These are phyloP conservation scores for Flagelloscypha sp. DNA, from an alignment of 768 basidiomycete species.

Conservation along the genomic window DNA sequence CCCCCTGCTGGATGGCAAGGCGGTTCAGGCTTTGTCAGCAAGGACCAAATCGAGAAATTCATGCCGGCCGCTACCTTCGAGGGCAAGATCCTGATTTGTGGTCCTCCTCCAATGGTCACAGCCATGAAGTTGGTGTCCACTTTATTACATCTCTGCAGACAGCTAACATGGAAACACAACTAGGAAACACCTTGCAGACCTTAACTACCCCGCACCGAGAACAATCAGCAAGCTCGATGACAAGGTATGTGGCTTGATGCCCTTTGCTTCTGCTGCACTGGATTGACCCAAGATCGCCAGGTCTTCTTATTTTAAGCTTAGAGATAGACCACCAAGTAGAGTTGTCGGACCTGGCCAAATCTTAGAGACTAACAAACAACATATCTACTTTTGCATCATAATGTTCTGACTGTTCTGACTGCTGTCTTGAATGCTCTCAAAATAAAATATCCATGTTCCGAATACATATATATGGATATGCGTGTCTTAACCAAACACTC, in stretches of 20 bases:
- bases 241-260: no score
- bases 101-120: slow-evolving; percentile 49
- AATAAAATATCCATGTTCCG: no score
- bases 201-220: slow-evolving; percentile 82
- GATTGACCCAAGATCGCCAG: no score
- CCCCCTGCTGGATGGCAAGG: slow-evolving; percentile 81
- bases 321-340: no score
- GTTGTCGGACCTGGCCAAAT: no score
- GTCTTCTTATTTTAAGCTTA: no score
- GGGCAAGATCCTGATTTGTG: slow-evolving; percentile 84
- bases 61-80: slow-evolving; percentile 60
- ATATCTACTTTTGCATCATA: no score
- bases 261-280: no score
- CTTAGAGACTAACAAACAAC: no score
- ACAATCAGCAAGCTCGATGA: slow-evolving; percentile 91
- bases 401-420: no score
- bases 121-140: slow-evolving; percentile 38
- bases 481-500: slow-evolving; percentile 52
- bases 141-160: slow-evolving; percentile 6
- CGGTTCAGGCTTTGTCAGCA: slow-evolving; percentile 88
- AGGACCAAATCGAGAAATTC: slow-evolving; percentile 80
- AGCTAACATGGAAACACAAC: slow-evolving; percentile 21
- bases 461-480: no score
- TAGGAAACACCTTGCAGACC: slow-evolving; percentile 83
- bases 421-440: no score